Percentiles rank a stretch among this genome's conserved stretches.
These are phyloP conservation scores for Phoma sp. DNA, from an alignment of 2,329 filamentous ascomycete species.

Conservation along the genomic window DNA sequence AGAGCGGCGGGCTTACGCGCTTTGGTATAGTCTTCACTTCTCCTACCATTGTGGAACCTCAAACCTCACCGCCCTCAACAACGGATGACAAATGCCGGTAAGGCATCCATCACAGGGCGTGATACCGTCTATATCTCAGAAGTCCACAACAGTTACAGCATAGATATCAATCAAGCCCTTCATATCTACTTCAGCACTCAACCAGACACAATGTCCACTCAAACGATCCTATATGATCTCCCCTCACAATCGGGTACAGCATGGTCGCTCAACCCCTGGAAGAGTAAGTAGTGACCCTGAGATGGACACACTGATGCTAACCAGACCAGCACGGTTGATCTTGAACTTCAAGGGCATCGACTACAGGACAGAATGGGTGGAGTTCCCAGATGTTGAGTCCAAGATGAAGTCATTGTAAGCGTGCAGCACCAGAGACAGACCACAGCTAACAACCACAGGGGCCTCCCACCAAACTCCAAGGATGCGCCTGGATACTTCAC, in stretches of 20 bases:
- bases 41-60: background rate
- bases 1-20: background rate
- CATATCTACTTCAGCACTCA: background rate
- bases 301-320: background rate
- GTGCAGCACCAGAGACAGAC: background rate
- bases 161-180: background rate
- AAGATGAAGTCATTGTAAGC: constrained; percentile 63
- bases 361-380: constrained; percentile 74
- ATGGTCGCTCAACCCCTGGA: constrained; percentile 78
- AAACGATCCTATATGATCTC: constrained; percentile 68
- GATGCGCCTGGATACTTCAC: constrained; percentile 41
- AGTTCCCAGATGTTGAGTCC: constrained; percentile 70
- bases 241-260: constrained; percentile 59
- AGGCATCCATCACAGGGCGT: background rate
- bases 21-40: background rate
- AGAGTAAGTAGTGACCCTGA: constrained; percentile 58
- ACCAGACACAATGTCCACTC: constrained; percentile 33
- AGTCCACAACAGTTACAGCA: background rate
- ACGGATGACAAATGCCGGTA: constrained; percentile 1
- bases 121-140: background rate
- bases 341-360: constrained; percentile 73
- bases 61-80: constrained; percentile 3
- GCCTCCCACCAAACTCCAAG: constrained; percentile 56
- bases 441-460: constrained; percentile 32
- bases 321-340: constrained; percentile 63